Base-by-base conservation (phyloP, 2,329 filamentous ascomycete species). In the Coniella vitis region DNA sequence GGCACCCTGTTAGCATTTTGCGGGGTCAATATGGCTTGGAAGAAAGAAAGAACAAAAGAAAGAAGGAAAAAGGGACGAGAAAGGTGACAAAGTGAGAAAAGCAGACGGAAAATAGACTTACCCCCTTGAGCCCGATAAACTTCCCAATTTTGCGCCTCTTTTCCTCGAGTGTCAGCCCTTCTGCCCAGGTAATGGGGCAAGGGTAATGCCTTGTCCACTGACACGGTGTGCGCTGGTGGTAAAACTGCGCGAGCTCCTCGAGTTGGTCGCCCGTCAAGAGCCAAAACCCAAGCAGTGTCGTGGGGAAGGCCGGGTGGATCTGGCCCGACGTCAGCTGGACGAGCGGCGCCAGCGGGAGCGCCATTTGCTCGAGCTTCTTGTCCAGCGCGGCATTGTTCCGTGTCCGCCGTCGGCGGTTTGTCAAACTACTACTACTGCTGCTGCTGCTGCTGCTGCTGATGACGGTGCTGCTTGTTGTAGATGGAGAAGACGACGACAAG, bases 131-230 rank as follows among this genome's bases (percentile, higher is more conserved):
- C 12, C 86, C 86, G 61, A 89, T 87, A 56, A 90, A 90, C 56
- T 78, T 72, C 39, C 85, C 86, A 61, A 89, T 79, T 66, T 82
- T 81, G 54, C 84, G 71, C 54, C 85, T 73, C 72, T 90, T 90
- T 61, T 90, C 75, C 63, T 82, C 78, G 21, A 83, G 63, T 2
- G 70, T 65, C 51, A 81, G 63, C 52, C 72, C 66, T 4, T 65
- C 63, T 2, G 65, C 62, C 85, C 84, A 89, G 46, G 70, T 65
- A 60, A 90, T 76, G n/a, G 78, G 80, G 56, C 79, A 81, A 0
- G 86, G 86, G 62, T 90, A 90, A 52, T 76, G 70, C 43, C 63
- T 56, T 2, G 75, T 75, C 69, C 72, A 79, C n/a, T 63, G 60
- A 51, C 69, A 69, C 1, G 78, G 79, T 1, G 74, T 78, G 50